Evolutionary conservation across 2,329 filamentous ascomycete species (phyloP), one percentile per base, ranked within the genome.

Genomic region (Penicillium hordei): DNA sequence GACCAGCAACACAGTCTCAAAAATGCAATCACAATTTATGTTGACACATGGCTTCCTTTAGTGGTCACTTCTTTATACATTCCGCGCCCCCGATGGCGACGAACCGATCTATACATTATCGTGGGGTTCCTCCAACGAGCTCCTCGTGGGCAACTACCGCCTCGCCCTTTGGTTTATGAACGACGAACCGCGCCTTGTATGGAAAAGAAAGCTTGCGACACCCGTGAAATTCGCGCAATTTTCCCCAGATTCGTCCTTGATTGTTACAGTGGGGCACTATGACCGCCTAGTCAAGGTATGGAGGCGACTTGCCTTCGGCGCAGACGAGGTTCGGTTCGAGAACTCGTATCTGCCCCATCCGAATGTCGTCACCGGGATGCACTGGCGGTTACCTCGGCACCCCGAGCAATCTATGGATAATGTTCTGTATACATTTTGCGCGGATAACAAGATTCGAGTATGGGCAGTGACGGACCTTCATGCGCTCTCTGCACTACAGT

Each of bases 201-300:
- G 94, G 93, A 84, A 84, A 52, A 89, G 89, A 70, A 72, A 78
- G 42, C 80, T 97, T 7, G 88, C 93, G 2, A 92, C 84, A 68
- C 82, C 88, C 0, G 86, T 86, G 38, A 89, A 89, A 69, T 84
- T 88, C 57, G 92, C 92, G 3, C 80, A 83, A 9, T 86, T 97
- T 65, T 96, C 93, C 1, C 91, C 91, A 62, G 93, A 96, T 72
- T 93, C 91, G 13, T 87, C 88, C 21, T 86, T 96, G 60, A 91
- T 97, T 52, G 93, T 92, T 19, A 93, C 90, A 1, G 84, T 89
- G 13, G 89, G 91, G 42, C 79, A 82, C 49, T 86, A 90, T 70
- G 94, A 97, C 73, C 83, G 88, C 51, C 78, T 97, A 21, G 87
- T 96, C 64, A 97, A 99, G 76, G 84, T 97, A 67, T 99, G 95